phyloP scores from a whole-genome alignment of 2,329 filamentous ascomycete species.

The Venturia pyrina region DNA sequence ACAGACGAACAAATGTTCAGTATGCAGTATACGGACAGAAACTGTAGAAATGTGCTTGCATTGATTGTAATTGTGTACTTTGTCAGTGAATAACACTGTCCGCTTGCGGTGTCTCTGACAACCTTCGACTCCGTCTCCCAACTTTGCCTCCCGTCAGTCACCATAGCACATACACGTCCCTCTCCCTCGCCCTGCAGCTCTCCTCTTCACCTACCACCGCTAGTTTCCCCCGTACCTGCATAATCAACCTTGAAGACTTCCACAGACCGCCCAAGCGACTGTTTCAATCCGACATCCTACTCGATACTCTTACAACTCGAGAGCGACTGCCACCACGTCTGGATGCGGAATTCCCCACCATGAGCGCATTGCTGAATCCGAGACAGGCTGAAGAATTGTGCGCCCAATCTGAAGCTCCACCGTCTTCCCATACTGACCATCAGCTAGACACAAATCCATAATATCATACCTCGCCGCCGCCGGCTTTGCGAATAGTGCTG shows the following conservation, averaged over 20 bases:
- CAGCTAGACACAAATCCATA: slow-evolving; percentile 75
- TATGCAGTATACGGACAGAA: background rate
- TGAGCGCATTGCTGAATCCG: slow-evolving; percentile 43
- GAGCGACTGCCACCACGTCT: background rate
- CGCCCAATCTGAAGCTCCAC: slow-evolving; percentile 22
- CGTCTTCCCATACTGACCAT: background rate
- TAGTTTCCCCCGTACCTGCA: background rate
- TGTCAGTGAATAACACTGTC: no score
- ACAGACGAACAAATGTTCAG: background rate
- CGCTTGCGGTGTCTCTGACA: no score
- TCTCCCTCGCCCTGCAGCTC: background rate
- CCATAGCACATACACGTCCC: background rate
- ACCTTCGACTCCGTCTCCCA: no score
- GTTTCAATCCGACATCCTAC: background rate
- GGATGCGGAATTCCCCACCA: background rate
- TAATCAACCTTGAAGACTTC: background rate
- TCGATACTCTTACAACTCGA: background rate
- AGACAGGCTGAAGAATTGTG: slow-evolving; percentile 86
- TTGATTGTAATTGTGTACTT: background rate
- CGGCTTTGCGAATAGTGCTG: slow-evolving; percentile 59
- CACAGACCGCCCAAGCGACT: background rate
- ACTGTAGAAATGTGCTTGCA: background rate
- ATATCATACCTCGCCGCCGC: slow-evolving; percentile 75
- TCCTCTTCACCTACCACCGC: background rate
- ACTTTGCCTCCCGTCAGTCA: background rate